Evolutionary conservation across 2,329 filamentous ascomycete genomes (phyloP), one percentile per base, ranked within the genome.

Genomic region (Xylaria sp.): DNA sequence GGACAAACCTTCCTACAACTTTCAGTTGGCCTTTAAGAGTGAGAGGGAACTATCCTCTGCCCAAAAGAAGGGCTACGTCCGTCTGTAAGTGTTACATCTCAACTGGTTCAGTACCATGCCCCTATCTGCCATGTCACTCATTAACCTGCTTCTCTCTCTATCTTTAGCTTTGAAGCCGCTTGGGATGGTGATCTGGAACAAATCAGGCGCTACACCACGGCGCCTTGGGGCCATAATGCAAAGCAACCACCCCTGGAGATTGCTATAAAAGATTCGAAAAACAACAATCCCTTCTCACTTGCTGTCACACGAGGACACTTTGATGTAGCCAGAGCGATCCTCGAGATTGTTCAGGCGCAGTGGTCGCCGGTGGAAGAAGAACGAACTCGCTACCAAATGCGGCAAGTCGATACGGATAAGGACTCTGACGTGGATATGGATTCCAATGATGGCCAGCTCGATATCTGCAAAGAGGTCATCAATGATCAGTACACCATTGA

Each of bases 401-500:
- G 74, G 34, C 66, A 65, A 9, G 67, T 71, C 6, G 71, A 74
- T 2, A 70, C 74, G 1, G 71, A 75, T 1, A 72, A 76, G 2
- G 67, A 64, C 18, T 72, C 62, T 39, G 44, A 75, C 5, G 70
- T 75, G 5, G 74, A 75, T 6, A 71, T 72, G 9, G 70, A 73
- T 7, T 65, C 62, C 37, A 54, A 51, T 13, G 68, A 72, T n/a
- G 73, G 70, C 2, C 74, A 76, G 49, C 77, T 78, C 16, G 74
- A 75, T 5, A 78, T 84, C 47, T 75, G 78, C 52, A 75, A 75
- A 13, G 80, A 87, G 60, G 76, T 86, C 47, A 75, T 91, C 34
- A 82, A 88, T 65, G 83, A 87, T 10, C 78, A 81, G 42, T 90
- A 89, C 70, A 94, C 90, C 0, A 82, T 93, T 55, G 88, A 94